Evolutionary conservation across 306 rosid species (phyloP).

Genomic region (Sechiopsis laciniata): DNA sequence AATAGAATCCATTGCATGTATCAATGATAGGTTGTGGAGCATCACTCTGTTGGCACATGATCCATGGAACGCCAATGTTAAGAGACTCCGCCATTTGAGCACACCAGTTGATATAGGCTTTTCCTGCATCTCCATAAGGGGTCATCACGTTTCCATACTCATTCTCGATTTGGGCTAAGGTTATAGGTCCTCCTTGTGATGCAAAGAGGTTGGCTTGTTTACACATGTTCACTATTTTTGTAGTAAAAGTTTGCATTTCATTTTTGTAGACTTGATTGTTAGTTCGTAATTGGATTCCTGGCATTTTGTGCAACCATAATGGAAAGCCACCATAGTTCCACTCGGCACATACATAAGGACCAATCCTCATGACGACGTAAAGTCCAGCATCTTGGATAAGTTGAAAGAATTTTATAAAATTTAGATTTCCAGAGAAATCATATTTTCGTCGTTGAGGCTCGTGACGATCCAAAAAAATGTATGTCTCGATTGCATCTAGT

Average conservation of each 20-base stretch:
- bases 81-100: constrained; percentile 69
- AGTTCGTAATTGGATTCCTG: constrained; percentile 31
- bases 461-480: constrained; percentile 23
- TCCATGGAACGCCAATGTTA: constrained; percentile 58
- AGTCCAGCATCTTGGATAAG: constrained; percentile 33
- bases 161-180: constrained; percentile 71
- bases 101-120: constrained; percentile 50
- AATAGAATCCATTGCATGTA: no score
- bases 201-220: constrained; percentile 58
- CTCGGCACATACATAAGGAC: no score
- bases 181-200: constrained; percentile 81
- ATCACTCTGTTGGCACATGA: no score
- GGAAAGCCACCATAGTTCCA: no score
- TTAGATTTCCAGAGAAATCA: constrained; percentile 53
- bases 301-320: constrained; percentile 31
- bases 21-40: no score
- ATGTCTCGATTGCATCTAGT: constrained; percentile 21
- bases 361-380: constrained; percentile 27
- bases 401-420: constrained; percentile 56
- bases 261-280: constrained; percentile 24
- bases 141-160: constrained; percentile 55
- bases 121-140: constrained; percentile 42
- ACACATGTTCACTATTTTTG: constrained; percentile 50
- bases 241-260: constrained; percentile 41
- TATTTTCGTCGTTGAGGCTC: constrained; percentile 29